Evolutionary conservation across 2,329 filamentous ascomycete genomes (phyloP).

Genomic region (Thielaviopsis populi): DNA sequence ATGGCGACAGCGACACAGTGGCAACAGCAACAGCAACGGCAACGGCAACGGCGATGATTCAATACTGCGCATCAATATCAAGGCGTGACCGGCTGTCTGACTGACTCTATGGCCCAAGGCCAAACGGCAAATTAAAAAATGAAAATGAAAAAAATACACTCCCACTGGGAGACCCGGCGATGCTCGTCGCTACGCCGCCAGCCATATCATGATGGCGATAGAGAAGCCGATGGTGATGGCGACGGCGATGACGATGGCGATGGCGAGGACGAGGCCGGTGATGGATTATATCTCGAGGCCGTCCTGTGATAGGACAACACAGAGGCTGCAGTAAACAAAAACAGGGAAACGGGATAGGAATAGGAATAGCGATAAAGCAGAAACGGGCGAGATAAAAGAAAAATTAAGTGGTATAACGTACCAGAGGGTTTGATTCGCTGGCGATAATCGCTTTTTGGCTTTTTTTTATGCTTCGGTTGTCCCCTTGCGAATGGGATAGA

Average conservation of each 20-base stretch:
- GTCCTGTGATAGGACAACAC: constrained; percentile 12
- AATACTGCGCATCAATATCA: not conserved
- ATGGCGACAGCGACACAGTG: not conserved
- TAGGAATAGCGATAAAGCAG: constrained; percentile 18
- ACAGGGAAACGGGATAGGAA: constrained; percentile 19
- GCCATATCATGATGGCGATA: not conserved
- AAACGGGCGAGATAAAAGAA: constrained; percentile 20
- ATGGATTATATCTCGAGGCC: too few relatives aligned
- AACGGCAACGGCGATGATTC: not conserved
- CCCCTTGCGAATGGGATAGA: constrained; percentile 22
- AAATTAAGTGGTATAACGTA: constrained; percentile 22
- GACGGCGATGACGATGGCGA: not conserved
- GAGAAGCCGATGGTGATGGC: not conserved
- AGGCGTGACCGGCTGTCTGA: not conserved
- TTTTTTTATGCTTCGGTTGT: constrained; percentile 17
- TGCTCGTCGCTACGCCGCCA: not conserved
- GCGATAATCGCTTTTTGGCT: constrained; percentile 18
- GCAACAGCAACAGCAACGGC: too few relatives aligned
- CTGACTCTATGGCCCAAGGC: not conserved
- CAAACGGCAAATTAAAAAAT: not conserved
- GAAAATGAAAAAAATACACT: not conserved
- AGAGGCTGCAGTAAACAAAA: constrained; percentile 22
- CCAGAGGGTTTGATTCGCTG: constrained; percentile 18
- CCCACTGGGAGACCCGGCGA: not conserved
- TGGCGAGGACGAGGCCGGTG: not conserved